Evolutionary conservation across 352 stramenopile genomes (phyloP).

Genomic region (Globisporangium abappressorium): DNA sequence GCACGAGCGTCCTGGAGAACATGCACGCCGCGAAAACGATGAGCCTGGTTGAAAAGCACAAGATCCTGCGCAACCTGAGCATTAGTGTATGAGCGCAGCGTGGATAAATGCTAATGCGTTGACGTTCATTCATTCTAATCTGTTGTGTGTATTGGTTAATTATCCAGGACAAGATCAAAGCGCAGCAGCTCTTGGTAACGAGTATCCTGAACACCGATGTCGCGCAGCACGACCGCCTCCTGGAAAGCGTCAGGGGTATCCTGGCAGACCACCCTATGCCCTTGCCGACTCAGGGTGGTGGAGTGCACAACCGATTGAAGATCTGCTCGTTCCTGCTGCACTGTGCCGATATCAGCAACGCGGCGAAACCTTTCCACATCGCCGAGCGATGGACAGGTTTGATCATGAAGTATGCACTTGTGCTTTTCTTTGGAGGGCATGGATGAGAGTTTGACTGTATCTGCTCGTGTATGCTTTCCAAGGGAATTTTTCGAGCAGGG

Average conservation of each 20-base stretch:
- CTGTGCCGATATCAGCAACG: constrained; percentile 33
- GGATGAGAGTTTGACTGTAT: neutral
- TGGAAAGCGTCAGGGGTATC: constrained; percentile 13
- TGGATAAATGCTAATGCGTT: neutral
- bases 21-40: constrained; percentile 32
- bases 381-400: constrained; percentile 23
- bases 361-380: constrained; percentile 24
- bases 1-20: constrained; percentile 22
- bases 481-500: constrained; percentile 33
- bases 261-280: neutral
- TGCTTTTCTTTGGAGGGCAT: neutral
- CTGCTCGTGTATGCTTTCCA: neutral
- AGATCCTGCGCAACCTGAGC: constrained; percentile 16
- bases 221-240: constrained; percentile 20
- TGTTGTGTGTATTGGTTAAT: neutral
- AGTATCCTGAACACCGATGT: constrained; percentile 27
- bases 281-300: neutral
- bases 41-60: constrained; percentile 15
- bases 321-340: constrained; percentile 29
- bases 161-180: constrained; percentile 15
- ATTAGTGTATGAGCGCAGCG: constrained; percentile 4
- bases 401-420: constrained; percentile 21
- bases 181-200: constrained; percentile 24
- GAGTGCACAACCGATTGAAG: constrained; percentile 8
- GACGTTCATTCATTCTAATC: neutral